phyloP scores from a whole-genome alignment of 176 grass and related monocot species.

The Hsuehochloa calcarea region DNA sequence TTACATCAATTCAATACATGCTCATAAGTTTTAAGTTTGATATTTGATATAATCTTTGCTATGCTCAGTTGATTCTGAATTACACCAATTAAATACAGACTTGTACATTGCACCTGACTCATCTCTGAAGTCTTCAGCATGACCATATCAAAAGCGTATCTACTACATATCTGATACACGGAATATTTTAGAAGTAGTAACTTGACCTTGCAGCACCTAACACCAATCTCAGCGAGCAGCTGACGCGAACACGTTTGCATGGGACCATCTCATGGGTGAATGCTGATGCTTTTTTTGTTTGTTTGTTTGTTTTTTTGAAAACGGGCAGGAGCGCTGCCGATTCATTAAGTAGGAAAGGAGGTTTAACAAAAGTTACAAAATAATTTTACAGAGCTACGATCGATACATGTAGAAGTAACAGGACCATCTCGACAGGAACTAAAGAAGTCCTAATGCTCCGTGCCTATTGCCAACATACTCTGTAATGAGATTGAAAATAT shows the following conservation, averaged over 20 bases:
- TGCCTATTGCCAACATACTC: too few species aligned
- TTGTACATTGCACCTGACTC: slow-evolving; percentile 22
- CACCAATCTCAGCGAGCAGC: neutral
- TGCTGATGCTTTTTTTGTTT: neutral
- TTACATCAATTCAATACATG: neutral
- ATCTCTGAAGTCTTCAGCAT: slow-evolving; percentile 1
- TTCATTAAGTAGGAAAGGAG: too few species aligned
- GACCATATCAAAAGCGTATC: slow-evolving; percentile 19
- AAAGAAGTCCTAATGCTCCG: neutral
- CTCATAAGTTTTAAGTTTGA: neutral
- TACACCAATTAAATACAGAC: neutral
- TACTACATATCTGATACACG: neutral
- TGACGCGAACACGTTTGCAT: neutral
- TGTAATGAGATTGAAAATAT: too few species aligned
- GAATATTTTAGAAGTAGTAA: neutral
- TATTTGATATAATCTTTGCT: slow-evolving; percentile 2
- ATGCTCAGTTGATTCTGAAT: slow-evolving; percentile 16
- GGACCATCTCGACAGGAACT: too few species aligned
- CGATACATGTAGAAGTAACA: too few species aligned
- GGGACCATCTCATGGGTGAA: slow-evolving; percentile 12
- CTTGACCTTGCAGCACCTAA: neutral
- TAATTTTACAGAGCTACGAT: too few species aligned
- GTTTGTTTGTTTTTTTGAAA: too few species aligned
- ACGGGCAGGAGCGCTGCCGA: too few species aligned
- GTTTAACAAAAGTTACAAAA: too few species aligned